Evolutionary conservation across 768 basidiomycete species (phyloP), one percentile per base, ranked within the genome.

Genomic region (Pseudohyphozyma bogoriensis): DNA sequence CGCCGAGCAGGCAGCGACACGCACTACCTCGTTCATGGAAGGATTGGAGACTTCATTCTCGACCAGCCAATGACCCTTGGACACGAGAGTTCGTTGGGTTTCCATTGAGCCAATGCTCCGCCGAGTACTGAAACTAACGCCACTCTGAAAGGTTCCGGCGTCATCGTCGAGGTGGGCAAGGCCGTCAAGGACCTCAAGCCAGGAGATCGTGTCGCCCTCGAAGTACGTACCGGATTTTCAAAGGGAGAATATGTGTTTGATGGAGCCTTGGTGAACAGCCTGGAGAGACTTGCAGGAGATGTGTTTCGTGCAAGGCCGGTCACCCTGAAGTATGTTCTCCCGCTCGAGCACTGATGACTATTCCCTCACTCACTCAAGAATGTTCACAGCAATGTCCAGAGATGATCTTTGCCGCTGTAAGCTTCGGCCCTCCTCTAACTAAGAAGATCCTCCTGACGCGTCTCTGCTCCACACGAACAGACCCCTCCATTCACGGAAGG

Each of bases 401-500:
- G 57, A 85, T 93, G 72, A 77, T 81, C 53, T 92, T 92, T 68
- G 90, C 62, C 11, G 26, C n/a, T 39, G 12, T 60, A 29, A 28
- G 32, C 31, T n/a, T n/a, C n/a, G n/a, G n/a, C n/a, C n/a, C 4
- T 22, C 9, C 10, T 6, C 31, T 7, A 20, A 22, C 3, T 22
- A n/a, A 32, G 24, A 3, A 15, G 15, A 55, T 24, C 7, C 39
- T 18, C 26, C 47, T 55, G 28, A 35, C 33, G n/a, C 33, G 13
- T 47, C 36, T 36, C 12, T 15, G 45, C 29, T 67, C 67, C 28
- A 64, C 91, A 22, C n/a, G n/a, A n/a, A n/a, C n/a, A n/a, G n/a
- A 93, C 92, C 18, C 93, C 92, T 56, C 93, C 93, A 1, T 82
- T 85, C 70, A n/a, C n/a, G n/a, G 86, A 93, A 69, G 92, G 92